A percentile compares a stretch with the other conserved stretches of the same genome.
Evolutionary conservation across 805 yeast species (phyloP).

Genomic region (Starmerella tilneyi): DNA sequence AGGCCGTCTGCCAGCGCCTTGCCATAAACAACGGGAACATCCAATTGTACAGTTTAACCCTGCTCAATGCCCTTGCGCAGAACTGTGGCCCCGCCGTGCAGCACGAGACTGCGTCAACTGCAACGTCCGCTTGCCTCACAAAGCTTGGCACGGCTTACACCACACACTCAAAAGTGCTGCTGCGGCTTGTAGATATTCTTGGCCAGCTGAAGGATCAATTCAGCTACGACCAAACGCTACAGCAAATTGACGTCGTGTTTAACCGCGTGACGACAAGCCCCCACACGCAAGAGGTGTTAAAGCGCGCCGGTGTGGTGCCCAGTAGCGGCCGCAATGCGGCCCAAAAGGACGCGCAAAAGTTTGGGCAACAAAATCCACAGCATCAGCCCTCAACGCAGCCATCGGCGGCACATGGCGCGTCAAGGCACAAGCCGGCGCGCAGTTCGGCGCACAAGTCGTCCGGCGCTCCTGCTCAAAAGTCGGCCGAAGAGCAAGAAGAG

Average conservation of each 20-base stretch:
- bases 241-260: slow-evolving; percentile 55
- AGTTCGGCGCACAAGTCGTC: too few relatives aligned
- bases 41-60: slow-evolving; percentile 45
- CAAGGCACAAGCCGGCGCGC: too few relatives aligned
- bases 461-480: too few relatives aligned
- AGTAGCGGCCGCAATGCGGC: slow-evolving; percentile 17
- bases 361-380: too few relatives aligned
- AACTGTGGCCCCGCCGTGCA: slow-evolving; percentile 66
- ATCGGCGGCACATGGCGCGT: too few relatives aligned
- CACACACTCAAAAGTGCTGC: slow-evolving; percentile 59
- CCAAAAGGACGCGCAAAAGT: too few relatives aligned
- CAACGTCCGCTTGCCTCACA: slow-evolving; percentile 41
- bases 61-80: slow-evolving; percentile 53
- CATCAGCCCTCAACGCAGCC: too few relatives aligned
- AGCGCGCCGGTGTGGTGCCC: slow-evolving; percentile 34
- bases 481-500: slow-evolving; percentile 46
- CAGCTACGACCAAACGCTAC: slow-evolving; percentile 63
- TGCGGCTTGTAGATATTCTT: slow-evolving; percentile 54
- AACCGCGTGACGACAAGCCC: slow-evolving; percentile 38
- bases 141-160: slow-evolving; percentile 43
- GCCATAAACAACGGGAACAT: slow-evolving; percentile 51
- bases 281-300: slow-evolving; percentile 11
- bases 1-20: slow-evolving; percentile 41
- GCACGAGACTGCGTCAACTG: slow-evolving; percentile 49
- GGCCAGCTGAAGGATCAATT: slow-evolving; percentile 57